These are phyloP conservation scores for Colletotrichum sp. DNA, from an alignment of 2,329 filamentous ascomycete species.

Conservation along the genomic window DNA sequence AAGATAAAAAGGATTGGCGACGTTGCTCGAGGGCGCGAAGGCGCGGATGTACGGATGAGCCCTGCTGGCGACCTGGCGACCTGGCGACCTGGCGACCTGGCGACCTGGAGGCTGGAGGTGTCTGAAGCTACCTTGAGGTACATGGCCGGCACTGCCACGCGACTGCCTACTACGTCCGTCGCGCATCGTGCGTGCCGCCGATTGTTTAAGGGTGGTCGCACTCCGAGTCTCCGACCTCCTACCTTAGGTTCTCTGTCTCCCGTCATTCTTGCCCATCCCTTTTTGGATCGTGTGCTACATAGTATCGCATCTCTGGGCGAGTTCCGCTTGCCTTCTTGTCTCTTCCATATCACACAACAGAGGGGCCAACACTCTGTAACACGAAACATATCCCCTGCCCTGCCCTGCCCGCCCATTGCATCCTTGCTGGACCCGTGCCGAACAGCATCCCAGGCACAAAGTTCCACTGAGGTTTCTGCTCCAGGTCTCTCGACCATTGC, in stretches of 20 bases:
- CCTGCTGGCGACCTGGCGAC: background rate
- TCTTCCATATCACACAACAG: background rate
- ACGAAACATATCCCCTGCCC: background rate
- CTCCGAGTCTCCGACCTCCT: background rate
- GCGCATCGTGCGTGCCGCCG: background rate
- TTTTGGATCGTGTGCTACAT: background rate
- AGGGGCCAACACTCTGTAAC: background rate
- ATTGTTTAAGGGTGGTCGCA: background rate
- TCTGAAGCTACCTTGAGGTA: background rate
- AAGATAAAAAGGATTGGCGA: background rate
- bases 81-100: background rate
- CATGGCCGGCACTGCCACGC: slow-evolving; percentile 9
- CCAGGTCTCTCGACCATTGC: background rate
- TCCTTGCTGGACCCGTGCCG: background rate
- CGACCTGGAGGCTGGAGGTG: background rate
- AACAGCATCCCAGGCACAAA: background rate
- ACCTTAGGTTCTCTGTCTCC: background rate
- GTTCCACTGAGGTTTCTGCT: background rate
- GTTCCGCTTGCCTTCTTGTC: background rate
- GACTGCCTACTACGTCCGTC: slow-evolving; percentile 13
- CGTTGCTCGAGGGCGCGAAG: background rate
- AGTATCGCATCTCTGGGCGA: background rate
- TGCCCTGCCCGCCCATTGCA: background rate
- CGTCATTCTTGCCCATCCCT: background rate
- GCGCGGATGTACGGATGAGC: background rate